Conservation (phyloP, 2,329 filamentous ascomycete genomes). For the Hysterium pulicare region DNA sequence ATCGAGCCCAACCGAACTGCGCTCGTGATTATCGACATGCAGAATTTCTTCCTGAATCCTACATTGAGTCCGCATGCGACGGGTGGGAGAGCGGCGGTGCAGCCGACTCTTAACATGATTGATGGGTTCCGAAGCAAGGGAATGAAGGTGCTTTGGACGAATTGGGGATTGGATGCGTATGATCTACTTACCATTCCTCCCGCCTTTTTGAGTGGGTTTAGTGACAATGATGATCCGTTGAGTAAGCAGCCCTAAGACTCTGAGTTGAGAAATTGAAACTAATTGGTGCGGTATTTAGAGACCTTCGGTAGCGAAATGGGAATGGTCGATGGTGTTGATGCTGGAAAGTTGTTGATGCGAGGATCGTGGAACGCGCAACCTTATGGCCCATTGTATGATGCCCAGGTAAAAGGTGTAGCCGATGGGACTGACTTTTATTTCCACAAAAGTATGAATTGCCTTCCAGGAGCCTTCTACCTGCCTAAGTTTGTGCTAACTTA, state of each 20-base stretch:
- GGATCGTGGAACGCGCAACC: conserved; percentile 37
- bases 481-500: too few species aligned
- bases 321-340: conserved; percentile 16
- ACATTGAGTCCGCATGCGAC: conserved; percentile 11
- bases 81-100: conserved; percentile 15
- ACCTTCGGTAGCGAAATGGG: conserved; percentile 15
- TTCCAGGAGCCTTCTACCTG: too few species aligned
- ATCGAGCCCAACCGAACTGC: conserved; percentile 28
- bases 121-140: conserved; percentile 30
- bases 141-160: conserved; percentile 34
- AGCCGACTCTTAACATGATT: conserved; percentile 32
- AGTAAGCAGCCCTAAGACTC: background rate
- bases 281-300: conserved; percentile 3
- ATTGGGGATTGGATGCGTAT: conserved; percentile 34
- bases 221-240: too few species aligned
- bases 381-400: conserved; percentile 33
- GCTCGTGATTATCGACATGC: conserved; percentile 38
- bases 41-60: conserved; percentile 34
- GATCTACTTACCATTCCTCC: conserved; percentile 32
- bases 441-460: too few species aligned
- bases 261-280: too few species aligned
- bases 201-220: conserved; percentile 16
- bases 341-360: conserved; percentile 30
- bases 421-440: conserved; percentile 15
- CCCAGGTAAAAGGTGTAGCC: conserved; percentile 14